Conservation (phyloP, 352 stramenopile genomes). For the Phytopythium mirpurense region DNA sequence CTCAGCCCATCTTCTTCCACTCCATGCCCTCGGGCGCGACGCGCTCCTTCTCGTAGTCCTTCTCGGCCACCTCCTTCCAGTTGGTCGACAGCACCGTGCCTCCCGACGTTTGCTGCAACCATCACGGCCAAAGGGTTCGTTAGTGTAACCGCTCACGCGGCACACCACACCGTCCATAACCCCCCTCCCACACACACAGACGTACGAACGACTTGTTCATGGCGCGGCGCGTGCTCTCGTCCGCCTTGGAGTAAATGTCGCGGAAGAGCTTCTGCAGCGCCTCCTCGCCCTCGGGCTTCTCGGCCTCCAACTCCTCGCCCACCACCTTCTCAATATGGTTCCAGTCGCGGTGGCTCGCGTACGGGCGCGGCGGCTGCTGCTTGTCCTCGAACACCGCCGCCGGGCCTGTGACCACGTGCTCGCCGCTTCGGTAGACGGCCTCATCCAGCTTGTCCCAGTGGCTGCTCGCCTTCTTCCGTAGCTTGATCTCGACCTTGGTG, state of each 20-base stretch:
- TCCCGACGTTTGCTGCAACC: slow-evolving; percentile 85
- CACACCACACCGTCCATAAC: no score
- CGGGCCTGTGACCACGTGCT: slow-evolving; percentile 42
- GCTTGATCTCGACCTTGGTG: slow-evolving; percentile 78
- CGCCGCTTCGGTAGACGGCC: slow-evolving; percentile 32
- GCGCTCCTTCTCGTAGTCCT: slow-evolving; percentile 89
- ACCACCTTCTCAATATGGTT: slow-evolving; percentile 83
- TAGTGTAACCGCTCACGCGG: no score
- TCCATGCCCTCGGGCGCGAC: slow-evolving; percentile 85
- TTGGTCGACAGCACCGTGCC: slow-evolving; percentile 90
- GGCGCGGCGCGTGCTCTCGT: slow-evolving; percentile 86
- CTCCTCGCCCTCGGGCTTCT: slow-evolving; percentile 90
- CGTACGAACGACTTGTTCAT: slow-evolving; percentile 93
- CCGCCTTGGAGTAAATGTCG: slow-evolving; percentile 91
- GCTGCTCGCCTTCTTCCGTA: slow-evolving; percentile 61
- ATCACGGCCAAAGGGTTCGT: slow-evolving; percentile 4
- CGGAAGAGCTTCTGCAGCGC: slow-evolving; percentile 90
- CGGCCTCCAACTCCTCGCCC: slow-evolving; percentile 69
- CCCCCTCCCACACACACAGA: no score
- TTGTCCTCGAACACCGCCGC: slow-evolving; percentile 64
- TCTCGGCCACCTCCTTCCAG: slow-evolving; percentile 87
- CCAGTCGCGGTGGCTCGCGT: slow-evolving; percentile 86
- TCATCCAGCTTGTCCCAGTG: slow-evolving; percentile 80
- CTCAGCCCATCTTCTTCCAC: slow-evolving; percentile 84
- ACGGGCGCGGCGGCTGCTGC: slow-evolving; percentile 48